Evolutionary conservation across 192 early-diverging fungal species (phyloP).

Genomic region (Powellomyces hirtus): DNA sequence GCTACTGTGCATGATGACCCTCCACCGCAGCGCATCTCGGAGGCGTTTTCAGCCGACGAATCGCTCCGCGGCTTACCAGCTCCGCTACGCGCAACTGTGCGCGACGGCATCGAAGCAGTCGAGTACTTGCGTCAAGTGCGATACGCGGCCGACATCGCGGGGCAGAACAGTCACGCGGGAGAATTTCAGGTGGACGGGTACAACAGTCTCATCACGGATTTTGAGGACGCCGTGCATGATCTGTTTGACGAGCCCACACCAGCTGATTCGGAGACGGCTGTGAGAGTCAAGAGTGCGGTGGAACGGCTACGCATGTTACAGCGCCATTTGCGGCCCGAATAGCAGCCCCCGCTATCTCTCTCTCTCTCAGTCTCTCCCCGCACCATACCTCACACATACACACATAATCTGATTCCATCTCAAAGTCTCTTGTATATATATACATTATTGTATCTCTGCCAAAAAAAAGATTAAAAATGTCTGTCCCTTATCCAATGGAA

Average conservation of each 20-base stretch:
- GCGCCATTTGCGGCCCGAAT: too few species aligned
- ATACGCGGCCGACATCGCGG: constrained; percentile 19
- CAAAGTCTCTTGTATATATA: too few species aligned
- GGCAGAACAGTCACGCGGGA: neutral
- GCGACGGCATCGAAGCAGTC: constrained; percentile 10
- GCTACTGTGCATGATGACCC: neutral
- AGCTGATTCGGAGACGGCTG: constrained; percentile 6
- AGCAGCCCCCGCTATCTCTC: too few species aligned
- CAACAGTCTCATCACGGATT: constrained; percentile 9
- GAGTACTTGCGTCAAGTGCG: constrained; percentile 1
- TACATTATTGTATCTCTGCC: too few species aligned
- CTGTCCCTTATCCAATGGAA: too few species aligned
- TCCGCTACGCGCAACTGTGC: neutral
- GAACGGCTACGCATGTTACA: constrained; percentile 9
- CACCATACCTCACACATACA: too few species aligned
- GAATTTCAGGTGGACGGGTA: neutral
- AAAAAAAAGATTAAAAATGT: too few species aligned
- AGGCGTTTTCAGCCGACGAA: neutral
- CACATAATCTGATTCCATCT: too few species aligned
- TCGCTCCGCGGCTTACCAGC: neutral
- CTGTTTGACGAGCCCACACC: neutral
- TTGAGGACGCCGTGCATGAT: neutral
- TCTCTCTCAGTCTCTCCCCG: too few species aligned
- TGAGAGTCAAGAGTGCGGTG: constrained; percentile 7
- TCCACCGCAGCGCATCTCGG: neutral